Evolutionary conservation across 495 filamentous ascomycete genomes (phyloP), one percentile per base, ranked within the genome.

Genomic region (Talaromyces trachyspermus): DNA sequence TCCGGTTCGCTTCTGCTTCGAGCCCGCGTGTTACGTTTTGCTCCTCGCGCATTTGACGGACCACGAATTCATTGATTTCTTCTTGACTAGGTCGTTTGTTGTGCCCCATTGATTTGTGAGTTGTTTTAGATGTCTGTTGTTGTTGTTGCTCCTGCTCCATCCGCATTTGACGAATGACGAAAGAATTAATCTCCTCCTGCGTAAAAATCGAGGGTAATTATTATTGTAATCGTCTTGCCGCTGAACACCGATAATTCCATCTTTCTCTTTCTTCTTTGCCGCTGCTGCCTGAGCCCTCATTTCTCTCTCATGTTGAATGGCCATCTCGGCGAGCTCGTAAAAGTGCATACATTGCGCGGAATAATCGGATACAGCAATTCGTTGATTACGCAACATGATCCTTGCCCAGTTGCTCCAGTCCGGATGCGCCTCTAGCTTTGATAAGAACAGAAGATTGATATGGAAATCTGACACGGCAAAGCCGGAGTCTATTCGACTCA

Each of bases 41-140:
- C 32, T 63, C 59, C 24, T 49, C 52, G 10, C 52, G 56, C 61
- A 63, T 63, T 42, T 63, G 57, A 4, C 53, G 53, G 4, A 63
- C 49, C 10, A 63, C 60, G 30, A 57, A 63, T 29, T 60, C 55
- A 46, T 63, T 63, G 45, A 63, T 63, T 43, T 63, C 55, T 33
- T 61, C 60, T 41, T 63, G 60, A 40, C 60, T 63, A 0, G 60
- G 60, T 10, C 46, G 48, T 38, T 61, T 63, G 20, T 20, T 27
- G 38, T 63, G 57, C 2, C 57, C 50, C 6, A 30, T 12, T 30
- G 6, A 33, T 33, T 42, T 22, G 24, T 46, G 14, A 49, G 22
- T 26, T 27, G 18, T 14, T 27, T 25, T 6, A 3, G 22, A 22
- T 17, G 19, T 20, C 24, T 18, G 14, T 15, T 25, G 44, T 6